A percentile compares a stretch with the other conserved stretches of the same genome.
Evolutionary conservation across 345 rosid genomes (phyloP).

Genomic region (Melaleuca quinquenervia): DNA sequence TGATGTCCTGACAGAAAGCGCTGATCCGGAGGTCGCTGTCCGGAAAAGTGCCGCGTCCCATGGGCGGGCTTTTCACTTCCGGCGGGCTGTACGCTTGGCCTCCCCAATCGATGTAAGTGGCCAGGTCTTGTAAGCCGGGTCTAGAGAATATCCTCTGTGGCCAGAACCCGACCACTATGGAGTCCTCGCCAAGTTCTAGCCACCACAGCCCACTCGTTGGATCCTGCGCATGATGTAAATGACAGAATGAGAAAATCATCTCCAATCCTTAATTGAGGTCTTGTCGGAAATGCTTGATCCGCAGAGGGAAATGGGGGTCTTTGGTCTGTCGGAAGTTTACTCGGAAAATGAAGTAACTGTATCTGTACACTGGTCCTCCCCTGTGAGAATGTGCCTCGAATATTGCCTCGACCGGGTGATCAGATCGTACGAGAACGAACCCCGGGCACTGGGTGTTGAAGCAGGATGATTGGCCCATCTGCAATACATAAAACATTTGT

Average conservation of each 20-base stretch:
- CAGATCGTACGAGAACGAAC: neutral
- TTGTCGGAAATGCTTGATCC: neutral
- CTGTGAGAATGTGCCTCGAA: neutral
- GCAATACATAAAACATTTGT: neutral
- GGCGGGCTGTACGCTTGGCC: slow-evolving; percentile 3
- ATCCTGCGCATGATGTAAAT: neutral
- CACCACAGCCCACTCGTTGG: neutral
- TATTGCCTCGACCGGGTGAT: neutral
- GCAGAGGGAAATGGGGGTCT: neutral
- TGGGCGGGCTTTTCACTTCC: neutral
- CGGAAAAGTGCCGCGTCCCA: neutral
- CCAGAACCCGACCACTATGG: neutral
- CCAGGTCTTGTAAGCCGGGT: neutral
- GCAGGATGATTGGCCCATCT: neutral
- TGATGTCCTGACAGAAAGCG: neutral
- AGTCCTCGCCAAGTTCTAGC: neutral
- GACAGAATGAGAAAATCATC: too few relatives aligned
- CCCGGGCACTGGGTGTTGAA: slow-evolving; percentile 1
- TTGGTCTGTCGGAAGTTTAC: neutral
- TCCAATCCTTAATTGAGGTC: neutral
- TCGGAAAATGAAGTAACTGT: neutral
- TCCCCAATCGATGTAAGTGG: slow-evolving; percentile 3
- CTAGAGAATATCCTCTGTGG: neutral
- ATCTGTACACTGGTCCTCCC: neutral
- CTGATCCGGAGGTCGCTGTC: neutral